Base-by-base conservation (phyloP, 768 basidiomycete genomes). In the Nidularia sp. region DNA sequence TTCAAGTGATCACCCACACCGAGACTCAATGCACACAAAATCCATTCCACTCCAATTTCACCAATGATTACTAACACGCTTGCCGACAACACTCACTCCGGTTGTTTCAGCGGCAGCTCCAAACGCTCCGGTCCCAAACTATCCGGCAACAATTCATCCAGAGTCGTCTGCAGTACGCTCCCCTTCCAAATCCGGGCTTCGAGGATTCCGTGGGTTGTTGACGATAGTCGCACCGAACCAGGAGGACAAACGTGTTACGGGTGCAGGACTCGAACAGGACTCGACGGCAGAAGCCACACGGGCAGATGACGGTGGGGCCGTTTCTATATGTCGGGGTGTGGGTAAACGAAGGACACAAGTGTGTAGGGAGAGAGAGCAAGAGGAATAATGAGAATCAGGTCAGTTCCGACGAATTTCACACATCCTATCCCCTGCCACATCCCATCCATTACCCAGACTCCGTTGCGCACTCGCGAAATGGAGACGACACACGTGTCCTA, bases 371-470 rank as follows among this genome's bases (percentile, higher is more conserved):
- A 12, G 15, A 41, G 39, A 5, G 33, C 31, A 18, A 18, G 18
- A 18, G 18, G 18, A 29, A 29, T 41, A 29, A 29, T 50, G 29
- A 34, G 18, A 76, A 90, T 67, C 56, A 95, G 93, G 18, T 88
- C 84, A 29, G 93, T 94, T 67, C 96, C 97, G n/a, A 93, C 88
- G 49, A 99, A 98, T 96, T 0, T 96, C 96, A 58, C 96, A 98
- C 53, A 98, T 95, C 0, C 89, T 81, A 1, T 81, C 92, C 3
- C 94, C 93, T 96, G 4, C 4, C 25, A 44, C 9, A 34, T 47
- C 35, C 45, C 34, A 53, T 54, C 6, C 57, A 31, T 29, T 25
- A 7, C 4, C 25, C 25, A 29, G 25, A 29, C 25, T 29, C 25
- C 4, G 10, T 47, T n/a, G 43, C 46, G 25, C 25, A 29, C 6